phyloP scores from a whole-genome alignment of 1,284 basidiomycete species.

The Fomitopsis schrenkii region DNA sequence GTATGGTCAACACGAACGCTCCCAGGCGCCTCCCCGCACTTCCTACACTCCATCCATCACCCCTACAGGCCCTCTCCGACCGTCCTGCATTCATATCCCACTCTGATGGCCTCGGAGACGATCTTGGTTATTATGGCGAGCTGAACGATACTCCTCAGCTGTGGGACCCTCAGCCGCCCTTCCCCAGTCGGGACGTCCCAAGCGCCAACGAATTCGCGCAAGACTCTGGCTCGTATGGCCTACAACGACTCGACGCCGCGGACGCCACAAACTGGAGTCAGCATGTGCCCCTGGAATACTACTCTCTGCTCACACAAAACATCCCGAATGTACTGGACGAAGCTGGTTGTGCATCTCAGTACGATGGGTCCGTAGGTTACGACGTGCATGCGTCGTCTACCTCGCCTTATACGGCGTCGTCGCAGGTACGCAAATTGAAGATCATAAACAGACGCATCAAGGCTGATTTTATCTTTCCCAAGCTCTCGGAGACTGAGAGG shows the following conservation, averaged over 20 bases:
- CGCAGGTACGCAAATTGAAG: slow-evolving; percentile 11
- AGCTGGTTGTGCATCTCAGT: slow-evolving; percentile 5
- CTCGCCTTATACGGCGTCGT: slow-evolving; percentile 9
- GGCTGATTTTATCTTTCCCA: slow-evolving; percentile 7
- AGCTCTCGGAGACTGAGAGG: slow-evolving; percentile 11
- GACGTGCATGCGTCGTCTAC: slow-evolving; percentile 7
- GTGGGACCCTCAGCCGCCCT: slow-evolving; percentile 9
- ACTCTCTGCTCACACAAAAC: slow-evolving; percentile 7
- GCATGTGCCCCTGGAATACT: slow-evolving; percentile 12
- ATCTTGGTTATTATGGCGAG: background rate
- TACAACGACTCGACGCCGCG: slow-evolving; percentile 7
- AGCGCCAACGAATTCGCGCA: slow-evolving; percentile 10
- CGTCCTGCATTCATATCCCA: background rate
- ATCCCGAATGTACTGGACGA: slow-evolving; percentile 5
- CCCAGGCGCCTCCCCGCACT: background rate
- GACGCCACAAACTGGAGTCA: slow-evolving; percentile 17
- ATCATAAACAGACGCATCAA: slow-evolving; percentile 16
- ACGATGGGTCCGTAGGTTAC: slow-evolving; percentile 3
- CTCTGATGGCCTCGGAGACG: too few relatives aligned
- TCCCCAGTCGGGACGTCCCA: slow-evolving; percentile 6
- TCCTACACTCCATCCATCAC: background rate
- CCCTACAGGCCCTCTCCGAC: background rate
- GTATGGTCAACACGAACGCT: background rate
- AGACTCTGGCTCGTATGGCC: slow-evolving; percentile 9
- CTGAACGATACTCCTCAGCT: slow-evolving; percentile 10